Evolutionary conservation across 2,329 filamentous ascomycete genomes (phyloP).

Genomic region (Xylaria multiplex): DNA sequence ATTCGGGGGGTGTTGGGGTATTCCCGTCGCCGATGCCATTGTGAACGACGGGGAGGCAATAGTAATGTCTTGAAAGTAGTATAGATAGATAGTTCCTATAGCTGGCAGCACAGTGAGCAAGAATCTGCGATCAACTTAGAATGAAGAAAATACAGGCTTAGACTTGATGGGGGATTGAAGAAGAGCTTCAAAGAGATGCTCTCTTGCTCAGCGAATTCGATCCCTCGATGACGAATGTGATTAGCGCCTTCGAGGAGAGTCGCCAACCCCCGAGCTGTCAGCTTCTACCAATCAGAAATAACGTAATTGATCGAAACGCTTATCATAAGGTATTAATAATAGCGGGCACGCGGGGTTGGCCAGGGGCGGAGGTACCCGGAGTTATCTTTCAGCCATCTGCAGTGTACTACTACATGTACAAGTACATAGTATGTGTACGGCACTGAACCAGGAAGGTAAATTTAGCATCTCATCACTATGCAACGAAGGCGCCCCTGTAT

Average conservation of each 20-base stretch:
- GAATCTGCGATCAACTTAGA: neutral
- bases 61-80: conserved; percentile 5
- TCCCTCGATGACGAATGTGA: conserved; percentile 47
- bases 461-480: neutral
- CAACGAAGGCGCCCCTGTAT: neutral
- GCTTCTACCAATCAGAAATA: conserved; percentile 30
- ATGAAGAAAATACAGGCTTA: neutral
- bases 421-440: neutral
- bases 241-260: conserved; percentile 19
- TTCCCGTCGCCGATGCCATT: conserved; percentile 77
- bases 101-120: conserved; percentile 5
- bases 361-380: conserved; percentile 12
- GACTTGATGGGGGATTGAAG: conserved; percentile 9
- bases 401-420: too few species aligned
- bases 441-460: neutral
- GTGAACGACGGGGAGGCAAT: conserved; percentile 35
- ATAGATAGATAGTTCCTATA: conserved; percentile 2
- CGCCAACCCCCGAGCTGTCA: conserved; percentile 20
- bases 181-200: conserved; percentile 17
- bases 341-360: conserved; percentile 20
- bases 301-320: conserved; percentile 16
- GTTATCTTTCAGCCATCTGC: conserved; percentile 1
- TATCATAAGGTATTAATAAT: conserved; percentile 6
- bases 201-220: conserved; percentile 32
- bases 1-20: conserved; percentile 61